Evolutionary conservation across 179 eudicot species (phyloP).

Genomic region (Pouteria campechiana): DNA sequence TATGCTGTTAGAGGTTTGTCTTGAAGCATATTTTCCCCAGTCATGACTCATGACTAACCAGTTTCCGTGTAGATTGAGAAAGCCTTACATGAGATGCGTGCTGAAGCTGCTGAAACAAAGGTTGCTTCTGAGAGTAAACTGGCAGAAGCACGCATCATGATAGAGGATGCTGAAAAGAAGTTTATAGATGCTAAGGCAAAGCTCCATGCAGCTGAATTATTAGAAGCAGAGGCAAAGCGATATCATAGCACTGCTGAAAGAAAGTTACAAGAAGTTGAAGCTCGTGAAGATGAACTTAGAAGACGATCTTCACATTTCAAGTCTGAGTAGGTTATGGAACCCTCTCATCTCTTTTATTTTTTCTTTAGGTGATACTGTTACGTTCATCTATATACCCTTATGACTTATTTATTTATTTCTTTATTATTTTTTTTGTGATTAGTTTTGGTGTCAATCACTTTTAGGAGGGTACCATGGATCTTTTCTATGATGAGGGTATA

Average conservation of each 20-base stretch:
- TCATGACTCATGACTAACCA: no score
- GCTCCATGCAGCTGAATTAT: constrained; percentile 55
- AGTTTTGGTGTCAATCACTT: no score
- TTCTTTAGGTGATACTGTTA: no score
- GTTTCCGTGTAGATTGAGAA: constrained; percentile 58
- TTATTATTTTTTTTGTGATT: no score
- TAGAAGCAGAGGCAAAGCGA: constrained; percentile 65
- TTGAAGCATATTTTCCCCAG: no score
- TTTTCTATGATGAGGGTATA: no score
- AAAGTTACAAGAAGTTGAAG: constrained; percentile 85
- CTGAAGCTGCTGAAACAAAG: constrained; percentile 78
- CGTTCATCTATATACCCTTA: no score
- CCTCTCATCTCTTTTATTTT: no score
- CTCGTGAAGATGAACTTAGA: constrained; percentile 93
- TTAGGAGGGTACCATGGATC: no score
- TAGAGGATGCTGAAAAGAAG: constrained; percentile 66
- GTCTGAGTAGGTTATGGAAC: constrained; percentile 80
- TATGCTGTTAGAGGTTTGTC: no score
- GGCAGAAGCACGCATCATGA: constrained; percentile 53
- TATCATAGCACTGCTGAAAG: constrained; percentile 70
- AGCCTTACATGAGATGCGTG: constrained; percentile 89
- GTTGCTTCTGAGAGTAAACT: constrained; percentile 66
- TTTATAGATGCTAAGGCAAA: constrained; percentile 53
- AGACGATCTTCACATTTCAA: constrained; percentile 58
- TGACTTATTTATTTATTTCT: no score